Conservation (phyloP, 495 filamentous ascomycete genomes). For the Aspergillus steynii region DNA sequence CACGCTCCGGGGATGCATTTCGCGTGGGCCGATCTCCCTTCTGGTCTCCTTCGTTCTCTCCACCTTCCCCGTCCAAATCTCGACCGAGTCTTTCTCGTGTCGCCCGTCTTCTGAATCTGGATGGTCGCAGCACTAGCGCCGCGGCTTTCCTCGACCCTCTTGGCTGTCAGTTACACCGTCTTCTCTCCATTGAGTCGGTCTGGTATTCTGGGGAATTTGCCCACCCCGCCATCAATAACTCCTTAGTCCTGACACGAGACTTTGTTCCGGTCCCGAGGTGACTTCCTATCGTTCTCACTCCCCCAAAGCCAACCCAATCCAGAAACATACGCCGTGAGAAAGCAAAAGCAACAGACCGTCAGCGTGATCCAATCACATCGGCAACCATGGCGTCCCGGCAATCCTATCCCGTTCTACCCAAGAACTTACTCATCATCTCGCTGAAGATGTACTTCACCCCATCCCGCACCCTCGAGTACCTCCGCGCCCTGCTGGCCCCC, state of each 20-base stretch:
- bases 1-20: slow-evolving; percentile 13
- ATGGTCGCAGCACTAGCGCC: neutral
- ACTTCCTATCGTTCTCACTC: slow-evolving; percentile 5
- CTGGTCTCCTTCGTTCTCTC: slow-evolving; percentile 11
- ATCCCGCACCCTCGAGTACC: slow-evolving; percentile 61
- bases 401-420: slow-evolving; percentile 50
- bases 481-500: slow-evolving; percentile 54
- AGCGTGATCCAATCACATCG: neutral
- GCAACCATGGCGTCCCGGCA: slow-evolving; percentile 17
- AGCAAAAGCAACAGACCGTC: neutral
- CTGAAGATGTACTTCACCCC: slow-evolving; percentile 85
- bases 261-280: neutral
- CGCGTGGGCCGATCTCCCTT: slow-evolving; percentile 13
- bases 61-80: neutral
- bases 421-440: slow-evolving; percentile 73
- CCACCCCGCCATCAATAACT: no score
- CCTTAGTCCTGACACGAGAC: no score
- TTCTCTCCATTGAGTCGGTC: neutral
- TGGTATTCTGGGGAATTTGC: no score
- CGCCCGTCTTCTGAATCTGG: neutral
- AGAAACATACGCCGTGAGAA: neutral
- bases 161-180: neutral
- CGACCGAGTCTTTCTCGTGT: neutral
- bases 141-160: neutral
- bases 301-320: neutral